Conservation (phyloP, 257 asterid genomes). For the Gentiana macrophylla region DNA sequence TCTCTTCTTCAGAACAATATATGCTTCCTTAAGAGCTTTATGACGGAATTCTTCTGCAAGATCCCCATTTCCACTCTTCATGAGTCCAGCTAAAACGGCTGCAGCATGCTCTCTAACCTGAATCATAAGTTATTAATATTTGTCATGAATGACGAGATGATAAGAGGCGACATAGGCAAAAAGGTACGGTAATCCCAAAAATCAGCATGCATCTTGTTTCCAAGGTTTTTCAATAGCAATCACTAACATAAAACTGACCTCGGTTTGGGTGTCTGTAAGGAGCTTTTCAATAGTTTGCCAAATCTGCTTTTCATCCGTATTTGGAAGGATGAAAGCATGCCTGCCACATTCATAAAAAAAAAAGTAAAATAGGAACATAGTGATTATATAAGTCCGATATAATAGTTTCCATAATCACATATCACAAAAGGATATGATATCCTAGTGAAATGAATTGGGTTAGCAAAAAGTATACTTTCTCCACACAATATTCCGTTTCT, state of each 20-base stretch:
- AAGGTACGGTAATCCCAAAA: background rate
- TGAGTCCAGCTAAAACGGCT: conserved; percentile 93
- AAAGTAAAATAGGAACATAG: background rate
- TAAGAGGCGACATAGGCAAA: background rate
- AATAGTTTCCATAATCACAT: too few species aligned
- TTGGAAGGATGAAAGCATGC: conserved; percentile 75
- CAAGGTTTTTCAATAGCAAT: background rate
- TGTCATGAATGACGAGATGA: too few species aligned
- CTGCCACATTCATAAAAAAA: conserved; percentile 25
- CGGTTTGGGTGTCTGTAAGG: conserved; percentile 79
- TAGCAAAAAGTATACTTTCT: too few species aligned
- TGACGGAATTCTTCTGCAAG: conserved; percentile 66
- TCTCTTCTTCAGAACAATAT: conserved; percentile 48
- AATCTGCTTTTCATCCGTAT: conserved; percentile 57
- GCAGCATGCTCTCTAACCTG: conserved; percentile 99
- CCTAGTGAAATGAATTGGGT: too few species aligned
- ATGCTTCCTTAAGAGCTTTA: conserved; percentile 82
- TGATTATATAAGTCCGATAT: background rate
- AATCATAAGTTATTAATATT: background rate
- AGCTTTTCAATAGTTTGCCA: conserved; percentile 87
- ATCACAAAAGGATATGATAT: too few species aligned
- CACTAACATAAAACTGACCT: conserved; percentile 44
- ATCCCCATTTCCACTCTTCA: conserved; percentile 81
- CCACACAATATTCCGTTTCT: too few species aligned
- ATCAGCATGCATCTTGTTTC: background rate